Percentiles rank a stretch among this genome's conserved stretches.
These are phyloP conservation scores for Blastobotrys serpentis DNA, from an alignment of 1,139 yeast genomes.

Conservation along the genomic window DNA sequence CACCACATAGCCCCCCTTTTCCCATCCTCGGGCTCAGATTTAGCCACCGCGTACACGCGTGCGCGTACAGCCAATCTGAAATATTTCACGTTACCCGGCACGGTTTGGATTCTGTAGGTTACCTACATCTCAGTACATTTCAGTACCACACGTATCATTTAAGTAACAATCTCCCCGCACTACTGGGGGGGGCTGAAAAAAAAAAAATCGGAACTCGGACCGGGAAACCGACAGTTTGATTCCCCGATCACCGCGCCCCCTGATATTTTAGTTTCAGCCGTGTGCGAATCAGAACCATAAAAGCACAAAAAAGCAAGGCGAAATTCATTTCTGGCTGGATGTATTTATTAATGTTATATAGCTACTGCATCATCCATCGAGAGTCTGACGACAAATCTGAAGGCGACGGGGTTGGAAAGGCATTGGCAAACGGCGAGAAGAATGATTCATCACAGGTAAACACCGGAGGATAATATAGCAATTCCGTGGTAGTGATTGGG, in stretches of 20 bases:
- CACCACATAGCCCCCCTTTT: constrained; percentile 10
- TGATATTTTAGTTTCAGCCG: too few species aligned
- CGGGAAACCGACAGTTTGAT: too few species aligned
- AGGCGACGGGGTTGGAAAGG: not conserved
- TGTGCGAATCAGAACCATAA: not conserved
- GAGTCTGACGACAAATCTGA: not conserved
- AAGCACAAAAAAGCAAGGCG: not conserved
- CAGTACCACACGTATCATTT: not conserved
- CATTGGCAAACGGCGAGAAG: not conserved
- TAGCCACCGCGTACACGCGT: constrained; percentile 8
- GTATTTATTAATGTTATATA: too few species aligned
- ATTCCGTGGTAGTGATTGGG: not conserved
- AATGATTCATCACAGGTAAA: not conserved
- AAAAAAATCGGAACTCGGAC: too few species aligned
- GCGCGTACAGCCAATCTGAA: constrained; percentile 5
- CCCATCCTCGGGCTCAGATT: constrained; percentile 6
- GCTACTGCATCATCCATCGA: not conserved
- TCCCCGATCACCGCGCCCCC: too few species aligned
- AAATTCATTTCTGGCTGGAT: too few species aligned
- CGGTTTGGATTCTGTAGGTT: constrained; percentile 4
- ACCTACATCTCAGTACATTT: constrained; percentile 7
- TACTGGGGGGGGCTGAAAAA: too few species aligned
- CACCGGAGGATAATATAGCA: not conserved
- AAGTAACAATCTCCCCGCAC: not conserved
- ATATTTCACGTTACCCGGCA: constrained; percentile 9